Conservation (phyloP, 164 flowering plant genomes). For the Buxus sempervirens region DNA sequence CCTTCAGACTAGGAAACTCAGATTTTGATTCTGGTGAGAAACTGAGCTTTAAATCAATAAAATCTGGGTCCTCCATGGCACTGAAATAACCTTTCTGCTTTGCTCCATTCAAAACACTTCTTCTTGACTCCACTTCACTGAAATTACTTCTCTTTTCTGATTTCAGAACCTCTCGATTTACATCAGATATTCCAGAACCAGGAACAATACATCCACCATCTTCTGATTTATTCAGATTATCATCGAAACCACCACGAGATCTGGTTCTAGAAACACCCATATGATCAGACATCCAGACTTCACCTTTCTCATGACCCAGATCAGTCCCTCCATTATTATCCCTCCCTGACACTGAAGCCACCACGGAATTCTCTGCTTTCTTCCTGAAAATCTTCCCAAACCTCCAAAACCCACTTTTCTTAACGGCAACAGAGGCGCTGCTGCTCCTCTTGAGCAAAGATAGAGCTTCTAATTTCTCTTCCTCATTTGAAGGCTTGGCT, state of each 20-base stretch:
- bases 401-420: conserved; percentile 49
- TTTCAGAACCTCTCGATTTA: conserved; percentile 15
- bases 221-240: conserved; percentile 33
- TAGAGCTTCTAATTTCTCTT: conserved; percentile 27
- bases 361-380: conserved; percentile 23
- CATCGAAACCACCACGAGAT: conserved; percentile 60
- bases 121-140: conserved; percentile 36
- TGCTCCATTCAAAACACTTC: conserved; percentile 15
- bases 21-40: conserved; percentile 28
- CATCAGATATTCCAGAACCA: conserved; percentile 19
- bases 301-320: conserved; percentile 43
- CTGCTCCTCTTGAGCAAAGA: conserved; percentile 52
- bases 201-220: conserved; percentile 26
- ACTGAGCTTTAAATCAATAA: conserved; percentile 63
- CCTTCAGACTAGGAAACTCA: conserved; percentile 21
- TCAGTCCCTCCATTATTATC: too few species aligned
- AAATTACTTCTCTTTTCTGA: conserved; percentile 29
- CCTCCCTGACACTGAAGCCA: too few species aligned
- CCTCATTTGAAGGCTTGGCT: conserved; percentile 5
- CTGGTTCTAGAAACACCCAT: conserved; percentile 45
- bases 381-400: conserved; percentile 51
- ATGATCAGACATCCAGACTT: conserved; percentile 35
- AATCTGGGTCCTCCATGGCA: conserved; percentile 42
- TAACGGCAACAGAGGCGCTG: conserved; percentile 47
- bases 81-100: conserved; percentile 20